Base-by-base conservation (phyloP, 768 basidiomycete species). In the Amanita molliuscula region DNA sequence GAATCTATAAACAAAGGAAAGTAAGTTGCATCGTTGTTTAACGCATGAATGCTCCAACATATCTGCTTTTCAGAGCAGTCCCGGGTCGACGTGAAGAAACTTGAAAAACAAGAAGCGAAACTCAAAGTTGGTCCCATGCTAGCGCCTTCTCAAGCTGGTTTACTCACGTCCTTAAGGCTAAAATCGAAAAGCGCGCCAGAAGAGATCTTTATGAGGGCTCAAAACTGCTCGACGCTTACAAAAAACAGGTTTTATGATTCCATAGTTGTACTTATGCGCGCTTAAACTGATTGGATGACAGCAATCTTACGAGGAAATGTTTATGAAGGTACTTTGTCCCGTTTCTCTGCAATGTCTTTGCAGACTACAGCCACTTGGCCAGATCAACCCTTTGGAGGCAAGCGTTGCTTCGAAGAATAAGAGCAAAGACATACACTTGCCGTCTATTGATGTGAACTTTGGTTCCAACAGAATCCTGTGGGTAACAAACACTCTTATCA, bases 261-360 rank as follows among this genome's bases (percentile, higher is more conserved):
- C 21, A 29, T 23, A 18, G n/a, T 35, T 34, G 1, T 8, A 29
- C 33, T 48, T 28, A 38, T 41, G 31, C 23, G 34, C 23, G 11
- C 13, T 23, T 4, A 23, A 16, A 5, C 31, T 46, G 43, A 33
- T 15, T n/a, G 8, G 15, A 21, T 48, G 38, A 48, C 58, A 98
- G 84, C 92, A 97, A 87, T 80, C 84, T 16, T 98, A 97, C 67
- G 95, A 98, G 62, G 96, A 99, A 62, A 84, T 99, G 81, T 99
- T 93, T 70, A 89, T 99, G 88, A 91, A 96, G 76, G 92, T 83
- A 46, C 20, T 40, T 16, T 51, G 9, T n/a, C 6, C 23, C 15
- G 18, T 52, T 33, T 44, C 51, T 42, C 34, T n/a, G 23, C 29
- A n/a, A 28, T 18, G 10, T 11, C 2, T 23, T 21, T 29, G 6